Base-by-base conservation (phyloP, 768 basidiomycete genomes). In the Lentinus brumalis region DNA sequence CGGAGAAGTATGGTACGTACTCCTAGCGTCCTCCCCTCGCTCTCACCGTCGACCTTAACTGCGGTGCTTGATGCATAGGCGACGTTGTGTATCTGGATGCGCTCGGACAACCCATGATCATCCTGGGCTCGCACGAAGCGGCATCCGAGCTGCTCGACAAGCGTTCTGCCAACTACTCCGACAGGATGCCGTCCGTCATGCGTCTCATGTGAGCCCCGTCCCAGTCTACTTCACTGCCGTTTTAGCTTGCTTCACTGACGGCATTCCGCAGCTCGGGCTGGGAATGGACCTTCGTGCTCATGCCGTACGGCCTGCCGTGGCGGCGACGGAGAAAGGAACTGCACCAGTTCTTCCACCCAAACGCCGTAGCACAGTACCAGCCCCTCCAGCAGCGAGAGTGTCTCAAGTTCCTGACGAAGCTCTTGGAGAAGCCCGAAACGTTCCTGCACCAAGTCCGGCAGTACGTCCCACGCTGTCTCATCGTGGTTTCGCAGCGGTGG, bases 91-190 rank as follows among this genome's bases (percentile, higher is more conserved):
- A 57, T 42, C 42, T 70, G 18, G 59, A 66, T 30, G 53, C 67
- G 16, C 51, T 68, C 1, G 69, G 67, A 4, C 50, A 53, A 7
- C 53, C 57, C 11, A 62, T 73, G 42, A 61, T 69, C 51, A 56
- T 73, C 38, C 52, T 73, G 14, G 66, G 62, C 35, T 66, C 68
- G 14, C 55, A 54, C 21, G 49, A 62, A 39, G 66, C 63, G 2
- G 67, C 67, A 21, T 32, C 42, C 3, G 72, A 73, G 29, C 63
- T 73, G 12, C 58, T 73, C 12, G 70, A 72, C 40, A 70, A 65
- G 50, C 61, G 69, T 5, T 67, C 67, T 39, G 57, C 62, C 5
- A 67, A 65, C 15, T 69, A 69, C 47, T 71, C 72, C 2, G 68
- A 71, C 42, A 51, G 70, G n/a, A 56, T 65, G 0, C 55, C 53